phyloP scores from a whole-genome alignment of 768 basidiomycete genomes.

The Mrakia hoshinonis region DNA sequence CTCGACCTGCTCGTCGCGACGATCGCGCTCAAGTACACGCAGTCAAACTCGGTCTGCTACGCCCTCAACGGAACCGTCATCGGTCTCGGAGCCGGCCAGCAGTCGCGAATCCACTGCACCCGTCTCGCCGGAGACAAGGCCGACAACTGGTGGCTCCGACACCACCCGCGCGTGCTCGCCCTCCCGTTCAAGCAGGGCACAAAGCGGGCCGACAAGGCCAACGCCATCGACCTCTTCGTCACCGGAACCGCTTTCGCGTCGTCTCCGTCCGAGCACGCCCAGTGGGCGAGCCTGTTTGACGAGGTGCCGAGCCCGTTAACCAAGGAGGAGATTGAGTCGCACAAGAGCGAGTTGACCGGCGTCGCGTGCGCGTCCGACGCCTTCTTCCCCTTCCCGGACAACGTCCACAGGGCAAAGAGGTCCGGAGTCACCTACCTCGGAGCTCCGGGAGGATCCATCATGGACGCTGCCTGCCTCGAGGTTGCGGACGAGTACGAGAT shows the following conservation, averaged over 20 bases:
- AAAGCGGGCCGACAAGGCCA: conserved; percentile 96
- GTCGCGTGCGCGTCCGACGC: conserved; percentile 94
- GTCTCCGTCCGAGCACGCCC: conserved; percentile 76
- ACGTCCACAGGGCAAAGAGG: conserved; percentile 83
- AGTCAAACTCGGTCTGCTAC: conserved; percentile 97
- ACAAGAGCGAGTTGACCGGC: conserved; percentile 59
- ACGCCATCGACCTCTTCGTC: conserved; percentile 95
- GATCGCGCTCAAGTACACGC: conserved; percentile 94
- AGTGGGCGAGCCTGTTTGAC: conserved; percentile 87
- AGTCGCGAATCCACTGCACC: conserved; percentile 98
- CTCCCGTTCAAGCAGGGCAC: conserved; percentile 95
- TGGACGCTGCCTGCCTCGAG: conserved; percentile 94
- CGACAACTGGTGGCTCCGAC: conserved; percentile 98
- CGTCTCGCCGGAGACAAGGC: conserved; percentile 94
- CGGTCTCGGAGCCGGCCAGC: conserved; percentile 94
- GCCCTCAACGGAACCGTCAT: conserved; percentile 84
- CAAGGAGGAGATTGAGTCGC: conserved; percentile 62
- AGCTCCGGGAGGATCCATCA: conserved; percentile 78
- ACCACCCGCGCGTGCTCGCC: conserved; percentile 83
- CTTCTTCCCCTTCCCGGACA: conserved; percentile 99
- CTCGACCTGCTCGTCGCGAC: conserved; percentile 95
- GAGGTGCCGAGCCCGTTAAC: conserved; percentile 56
- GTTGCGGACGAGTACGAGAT: conserved; percentile 88
- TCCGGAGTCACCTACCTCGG: conserved; percentile 89
- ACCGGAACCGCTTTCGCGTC: conserved; percentile 63